A percentile compares a stretch with the other conserved stretches of the same genome.
Evolutionary conservation across 768 basidiomycete species (phyloP).

Genomic region (Gymnopilus dilepis): DNA sequence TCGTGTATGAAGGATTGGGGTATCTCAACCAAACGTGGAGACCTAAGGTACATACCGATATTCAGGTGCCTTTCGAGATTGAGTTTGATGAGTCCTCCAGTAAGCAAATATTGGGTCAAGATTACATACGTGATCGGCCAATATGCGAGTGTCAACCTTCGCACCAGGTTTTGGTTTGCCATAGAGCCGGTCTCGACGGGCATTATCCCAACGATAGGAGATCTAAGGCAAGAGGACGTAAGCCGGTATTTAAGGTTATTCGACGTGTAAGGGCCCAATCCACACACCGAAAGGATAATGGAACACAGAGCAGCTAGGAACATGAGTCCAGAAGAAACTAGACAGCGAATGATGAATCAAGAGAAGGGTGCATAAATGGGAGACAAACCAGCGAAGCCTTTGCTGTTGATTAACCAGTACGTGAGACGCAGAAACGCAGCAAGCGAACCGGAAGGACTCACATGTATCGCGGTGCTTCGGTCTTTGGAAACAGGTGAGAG

Average conservation of each 20-base stretch:
- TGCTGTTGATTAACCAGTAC: conserved; percentile 36
- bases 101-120: background rate
- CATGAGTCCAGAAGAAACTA: conserved; percentile 41
- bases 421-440: background rate
- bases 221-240: conserved; percentile 39
- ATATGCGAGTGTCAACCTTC: conserved; percentile 63
- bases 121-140: conserved; percentile 65
- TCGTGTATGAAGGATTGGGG: too few relatives aligned
- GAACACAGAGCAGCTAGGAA: conserved; percentile 62
- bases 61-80: conserved; percentile 50
- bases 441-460: conserved; percentile 34
- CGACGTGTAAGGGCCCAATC: background rate
- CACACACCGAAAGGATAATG: conserved; percentile 53
- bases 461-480: conserved; percentile 70
- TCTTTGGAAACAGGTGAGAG: conserved; percentile 69
- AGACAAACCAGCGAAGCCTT: conserved; percentile 51
- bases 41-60: conserved; percentile 60
- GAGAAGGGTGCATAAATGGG: background rate
- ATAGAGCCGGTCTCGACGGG: conserved; percentile 53
- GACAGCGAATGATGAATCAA: background rate
- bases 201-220: conserved; percentile 69
- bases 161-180: conserved; percentile 53
- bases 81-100: background rate
- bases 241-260: background rate
- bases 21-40: background rate